Percentiles rank a stretch among this genome's conserved stretches.
Conservation (phyloP, 352 stramenopile species). For the Aphanomyces euteiches region DNA sequence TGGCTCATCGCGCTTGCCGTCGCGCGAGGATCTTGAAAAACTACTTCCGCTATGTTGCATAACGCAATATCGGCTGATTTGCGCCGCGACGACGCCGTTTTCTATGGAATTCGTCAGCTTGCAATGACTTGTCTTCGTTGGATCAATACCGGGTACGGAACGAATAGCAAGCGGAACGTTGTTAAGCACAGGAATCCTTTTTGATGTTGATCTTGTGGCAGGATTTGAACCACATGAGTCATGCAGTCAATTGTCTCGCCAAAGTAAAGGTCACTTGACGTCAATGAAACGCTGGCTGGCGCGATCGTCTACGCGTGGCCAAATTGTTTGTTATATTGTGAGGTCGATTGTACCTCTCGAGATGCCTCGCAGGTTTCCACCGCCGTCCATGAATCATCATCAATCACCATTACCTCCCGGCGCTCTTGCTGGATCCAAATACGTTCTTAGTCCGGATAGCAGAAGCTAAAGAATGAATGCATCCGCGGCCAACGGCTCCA, state of each 20-base stretch:
- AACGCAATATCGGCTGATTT: conserved; percentile 52
- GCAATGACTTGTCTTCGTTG: no score
- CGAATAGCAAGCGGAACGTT: conserved; percentile 64
- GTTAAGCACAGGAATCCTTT: conserved; percentile 69
- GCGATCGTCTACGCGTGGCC: conserved; percentile 36
- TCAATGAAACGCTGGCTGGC: conserved; percentile 8
- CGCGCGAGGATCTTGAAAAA: conserved; percentile 51
- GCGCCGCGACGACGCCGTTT: no score
- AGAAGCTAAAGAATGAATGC: no score
- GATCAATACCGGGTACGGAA: conserved; percentile 52
- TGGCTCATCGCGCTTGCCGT: conserved; percentile 36
- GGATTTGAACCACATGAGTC: conserved; percentile 49
- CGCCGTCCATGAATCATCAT: conserved; percentile 84
- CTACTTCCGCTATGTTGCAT: conserved; percentile 63
- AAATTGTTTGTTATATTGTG: conserved; percentile 78
- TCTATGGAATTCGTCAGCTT: no score
- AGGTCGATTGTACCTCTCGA: conserved; percentile 75
- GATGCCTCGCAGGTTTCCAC: conserved; percentile 77
- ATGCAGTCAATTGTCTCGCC: conserved; percentile 72
- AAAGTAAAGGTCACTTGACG: conserved; percentile 39
- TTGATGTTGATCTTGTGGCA: conserved; percentile 13
- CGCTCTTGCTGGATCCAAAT: no score
- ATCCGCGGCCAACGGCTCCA: no score
- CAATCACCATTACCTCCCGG: conserved; percentile 20
- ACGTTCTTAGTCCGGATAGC: no score